Evolutionary conservation across 164 flowering plant genomes (phyloP), one percentile per base, ranked within the genome.

Genomic region (Amborella trichopoda): DNA sequence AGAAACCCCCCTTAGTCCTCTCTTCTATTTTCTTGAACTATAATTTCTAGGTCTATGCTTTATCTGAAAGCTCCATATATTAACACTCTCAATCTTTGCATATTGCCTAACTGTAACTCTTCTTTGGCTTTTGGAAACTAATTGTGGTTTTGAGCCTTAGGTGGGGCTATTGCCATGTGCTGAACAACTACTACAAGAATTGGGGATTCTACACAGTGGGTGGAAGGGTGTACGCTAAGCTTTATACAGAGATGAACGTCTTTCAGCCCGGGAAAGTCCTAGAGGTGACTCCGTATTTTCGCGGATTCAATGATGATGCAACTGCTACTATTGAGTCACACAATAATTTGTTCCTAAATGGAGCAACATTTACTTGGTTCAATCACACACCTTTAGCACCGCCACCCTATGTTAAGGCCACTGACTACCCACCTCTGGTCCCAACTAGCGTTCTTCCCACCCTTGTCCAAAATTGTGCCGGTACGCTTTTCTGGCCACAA

Each of bases 121-220:
- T n/a, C n/a, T n/a, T n/a, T n/a, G n/a, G n/a, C n/a, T n/a, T n/a
- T n/a, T n/a, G n/a, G n/a, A n/a, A n/a, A n/a, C n/a, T n/a, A n/a
- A n/a, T n/a, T n/a, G n/a, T n/a, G n/a, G n/a, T n/a, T n/a, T n/a
- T n/a, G n/a, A n/a, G n/a, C n/a, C 22, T 25, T 40, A 58, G 68
- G 48, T 64, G 64, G 61, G 68, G 68, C 5, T 64, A 55, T 23
- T 59, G 64, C 41, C 68, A 64, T 47, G 68, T 60, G 10, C 64
- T 26, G 26, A 64, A 64, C 26, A 64, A 64, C 25, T 64, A 59
- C 61, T 54, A 64, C 28, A 59, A 51, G 26, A 52, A 59, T 17
- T 64, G 68, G 64, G 25, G 36, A 20, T 64, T 58, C 49, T 64
- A 64, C 22, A 53, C 57, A 2, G 55, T 64, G 2, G 64, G 68